A percentile compares a stretch with the other conserved stretches of the same genome.
Evolutionary conservation across 2,329 filamentous ascomycete species (phyloP).

Genomic region (Cladosporium colombiae): DNA sequence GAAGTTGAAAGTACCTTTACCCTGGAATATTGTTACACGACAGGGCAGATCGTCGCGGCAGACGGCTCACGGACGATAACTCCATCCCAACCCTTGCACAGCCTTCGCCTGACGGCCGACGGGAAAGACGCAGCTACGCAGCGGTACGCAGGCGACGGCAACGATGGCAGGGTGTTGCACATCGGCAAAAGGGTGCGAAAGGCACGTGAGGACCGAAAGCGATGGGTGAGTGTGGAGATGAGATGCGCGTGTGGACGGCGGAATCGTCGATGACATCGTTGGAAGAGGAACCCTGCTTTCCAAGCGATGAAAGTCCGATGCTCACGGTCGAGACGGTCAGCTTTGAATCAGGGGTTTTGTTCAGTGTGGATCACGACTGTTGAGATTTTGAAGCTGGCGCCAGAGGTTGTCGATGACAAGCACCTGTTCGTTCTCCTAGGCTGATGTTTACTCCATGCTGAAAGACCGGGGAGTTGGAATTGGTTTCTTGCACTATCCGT

Average conservation of each 20-base stretch:
- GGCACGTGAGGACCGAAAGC: background rate
- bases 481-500: background rate
- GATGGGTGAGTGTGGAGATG: background rate
- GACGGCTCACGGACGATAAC: background rate
- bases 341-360: background rate
- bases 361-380: background rate
- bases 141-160: too few relatives aligned
- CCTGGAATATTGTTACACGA: background rate
- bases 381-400: background rate
- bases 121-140: background rate
- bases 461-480: background rate
- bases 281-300: background rate
- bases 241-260: background rate
- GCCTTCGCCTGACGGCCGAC: background rate
- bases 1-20: background rate
- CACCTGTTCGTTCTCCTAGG: conserved; percentile 1
- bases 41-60: background rate
- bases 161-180: background rate
- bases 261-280: conserved; percentile 7
- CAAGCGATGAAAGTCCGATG: background rate
- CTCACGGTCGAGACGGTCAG: background rate
- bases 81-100: conserved; percentile 11
- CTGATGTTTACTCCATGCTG: background rate
- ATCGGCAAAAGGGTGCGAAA: background rate
- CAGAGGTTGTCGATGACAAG: background rate